phyloP scores from a whole-genome alignment of 805 yeast genomes.

The Lipomyces lipofer region DNA sequence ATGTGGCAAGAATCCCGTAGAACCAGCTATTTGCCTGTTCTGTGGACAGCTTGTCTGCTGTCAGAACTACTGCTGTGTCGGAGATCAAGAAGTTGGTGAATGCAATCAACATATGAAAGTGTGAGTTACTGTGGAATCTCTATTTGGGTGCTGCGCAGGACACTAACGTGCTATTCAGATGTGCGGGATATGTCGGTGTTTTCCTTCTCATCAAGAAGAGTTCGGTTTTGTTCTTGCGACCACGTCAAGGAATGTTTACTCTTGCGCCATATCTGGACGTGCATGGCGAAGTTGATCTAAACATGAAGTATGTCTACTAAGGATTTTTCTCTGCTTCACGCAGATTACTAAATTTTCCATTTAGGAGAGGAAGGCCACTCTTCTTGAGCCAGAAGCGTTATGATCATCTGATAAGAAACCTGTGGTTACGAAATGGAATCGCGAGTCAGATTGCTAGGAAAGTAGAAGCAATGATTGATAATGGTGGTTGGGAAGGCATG shows the following conservation, averaged over 20 bases:
- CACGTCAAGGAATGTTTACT: slow-evolving; percentile 79
- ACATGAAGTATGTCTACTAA: slow-evolving; percentile 44
- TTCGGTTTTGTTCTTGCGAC: slow-evolving; percentile 61
- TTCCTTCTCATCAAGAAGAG: slow-evolving; percentile 72
- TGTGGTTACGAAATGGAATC: slow-evolving; percentile 79
- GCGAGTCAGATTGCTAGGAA: slow-evolving; percentile 76
- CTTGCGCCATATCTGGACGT: slow-evolving; percentile 81
- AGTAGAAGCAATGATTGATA: slow-evolving; percentile 74
- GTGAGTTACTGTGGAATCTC: slow-evolving; percentile 39
- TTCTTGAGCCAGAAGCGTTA: slow-evolving; percentile 63
- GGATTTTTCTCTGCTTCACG: not conserved
- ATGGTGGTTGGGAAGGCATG: slow-evolving; percentile 92
- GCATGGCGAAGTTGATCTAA: slow-evolving; percentile 84
- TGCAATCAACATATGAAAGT: slow-evolving; percentile 70
- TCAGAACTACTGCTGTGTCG: slow-evolving; percentile 56
- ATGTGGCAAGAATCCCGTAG: slow-evolving; percentile 45
- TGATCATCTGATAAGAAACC: slow-evolving; percentile 59
- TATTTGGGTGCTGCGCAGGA: not conserved
- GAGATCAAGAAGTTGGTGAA: slow-evolving; percentile 55
- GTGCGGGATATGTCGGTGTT: slow-evolving; percentile 64
- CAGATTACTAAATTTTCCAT: not conserved
- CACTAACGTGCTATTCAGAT: too few relatives aligned
- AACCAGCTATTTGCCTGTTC: slow-evolving; percentile 83
- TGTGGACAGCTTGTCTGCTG: slow-evolving; percentile 71
- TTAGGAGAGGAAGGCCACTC: slow-evolving; percentile 65